Evolutionary conservation across 345 rosid genomes (phyloP), one percentile per base, ranked within the genome.

Genomic region (Citrus mangshanensis): DNA sequence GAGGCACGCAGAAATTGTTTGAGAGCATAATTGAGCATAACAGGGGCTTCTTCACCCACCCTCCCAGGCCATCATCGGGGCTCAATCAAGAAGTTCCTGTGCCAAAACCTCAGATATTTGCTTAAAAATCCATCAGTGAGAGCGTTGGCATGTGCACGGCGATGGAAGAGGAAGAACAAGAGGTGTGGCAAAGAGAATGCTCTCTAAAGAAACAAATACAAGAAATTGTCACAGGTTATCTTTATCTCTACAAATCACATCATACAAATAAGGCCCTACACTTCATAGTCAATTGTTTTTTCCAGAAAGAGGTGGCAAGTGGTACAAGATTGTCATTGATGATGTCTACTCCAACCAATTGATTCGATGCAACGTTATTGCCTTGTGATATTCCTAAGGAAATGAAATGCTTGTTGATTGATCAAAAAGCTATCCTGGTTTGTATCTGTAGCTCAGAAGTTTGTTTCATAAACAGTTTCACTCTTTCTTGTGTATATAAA

Each of bases 41-140:
- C 98, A 1, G 98, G 98, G 99, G 71, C 87, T 95, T 77, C 89
- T 95, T 81, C 97, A 95, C 84, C 90, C 97, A n/a, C n/a, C n/a
- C n/a, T n/a, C 0, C 80, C 84, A 19, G 97, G 98, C 51, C 89
- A 64, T 49, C 83, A n/a, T n/a, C n/a, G 98, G 97, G 27, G 77
- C 78, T 77, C 88, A 13, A n/a, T n/a, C n/a, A n/a, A n/a, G n/a
- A n/a, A n/a, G n/a, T n/a, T n/a, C n/a, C n/a, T n/a, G n/a, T n/a
- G n/a, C 4, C 85, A 82, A 37, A 93, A 89, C 71, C 83, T 95
- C 63, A 68, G 72, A 79, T 85, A 78, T 79, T 79, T 95, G 75
- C 90, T 92, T 12, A 63, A 84, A 75, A 93, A 90, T 78, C 92
- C 87, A 0, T 78, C 86, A 3, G 77, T 71, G 5, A 89, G 95